Percentiles rank a stretch among this genome's conserved stretches.
phyloP scores from a whole-genome alignment of 768 basidiomycete species.

The Auricularia sp. region DNA sequence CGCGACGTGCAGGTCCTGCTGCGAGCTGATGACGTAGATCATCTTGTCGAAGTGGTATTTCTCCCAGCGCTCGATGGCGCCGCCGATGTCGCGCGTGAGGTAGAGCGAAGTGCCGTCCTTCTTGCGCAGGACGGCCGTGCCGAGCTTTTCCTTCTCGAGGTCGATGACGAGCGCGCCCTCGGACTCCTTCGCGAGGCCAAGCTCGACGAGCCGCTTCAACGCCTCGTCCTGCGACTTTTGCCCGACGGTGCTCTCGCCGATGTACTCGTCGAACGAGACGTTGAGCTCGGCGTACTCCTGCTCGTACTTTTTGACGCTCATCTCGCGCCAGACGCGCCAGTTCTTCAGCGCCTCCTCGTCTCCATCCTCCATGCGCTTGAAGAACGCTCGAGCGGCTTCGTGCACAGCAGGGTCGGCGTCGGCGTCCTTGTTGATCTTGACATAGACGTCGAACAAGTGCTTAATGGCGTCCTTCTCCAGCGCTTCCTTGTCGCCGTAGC shows the following conservation, averaged over 20 bases:
- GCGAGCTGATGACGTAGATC: constrained; percentile 87
- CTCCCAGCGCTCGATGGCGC: constrained; percentile 84
- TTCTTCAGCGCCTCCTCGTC: constrained; percentile 74
- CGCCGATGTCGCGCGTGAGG: constrained; percentile 90
- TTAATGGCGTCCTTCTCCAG: constrained; percentile 86
- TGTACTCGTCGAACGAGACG: constrained; percentile 85
- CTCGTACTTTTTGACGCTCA: constrained; percentile 83
- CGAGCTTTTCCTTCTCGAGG: constrained; percentile 82
- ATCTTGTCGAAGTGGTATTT: constrained; percentile 86
- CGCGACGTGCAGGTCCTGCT: constrained; percentile 76
- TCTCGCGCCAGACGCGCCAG: constrained; percentile 88
- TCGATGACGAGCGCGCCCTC: constrained; percentile 83
- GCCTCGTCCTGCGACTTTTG: constrained; percentile 66
- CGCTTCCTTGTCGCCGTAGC: constrained; percentile 78
- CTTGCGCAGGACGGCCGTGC: constrained; percentile 84
- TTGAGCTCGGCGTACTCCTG: constrained; percentile 84
- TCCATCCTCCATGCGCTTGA: constrained; percentile 89
- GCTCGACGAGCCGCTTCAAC: constrained; percentile 53
- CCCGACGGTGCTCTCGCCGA: constrained; percentile 77
- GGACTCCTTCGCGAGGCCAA: constrained; percentile 63
- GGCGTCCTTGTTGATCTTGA: constrained; percentile 84
- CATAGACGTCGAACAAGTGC: constrained; percentile 90
- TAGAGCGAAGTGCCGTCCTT: constrained; percentile 91
- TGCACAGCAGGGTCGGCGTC: constrained; percentile 63
- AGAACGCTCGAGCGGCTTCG: constrained; percentile 71